Conservation (phyloP, 345 rosid species). For the Populus nigra region DNA sequence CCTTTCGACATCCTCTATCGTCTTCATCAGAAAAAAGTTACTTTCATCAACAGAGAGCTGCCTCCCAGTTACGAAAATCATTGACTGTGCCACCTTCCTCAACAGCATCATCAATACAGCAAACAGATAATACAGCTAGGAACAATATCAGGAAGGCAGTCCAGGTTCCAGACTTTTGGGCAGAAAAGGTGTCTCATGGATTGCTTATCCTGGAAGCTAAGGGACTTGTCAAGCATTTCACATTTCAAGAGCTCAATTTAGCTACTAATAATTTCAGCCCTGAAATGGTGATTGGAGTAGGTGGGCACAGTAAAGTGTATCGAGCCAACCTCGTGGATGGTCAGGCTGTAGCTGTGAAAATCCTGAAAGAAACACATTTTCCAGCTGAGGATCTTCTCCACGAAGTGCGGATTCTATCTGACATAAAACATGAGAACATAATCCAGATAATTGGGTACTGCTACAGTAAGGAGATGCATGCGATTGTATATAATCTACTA, state of each 20-base stretch:
- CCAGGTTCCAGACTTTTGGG: conserved; percentile 8
- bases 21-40: conserved; percentile 7
- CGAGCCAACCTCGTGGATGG: conserved; percentile 27
- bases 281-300: conserved; percentile 33
- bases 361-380: conserved; percentile 23
- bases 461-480: conserved; percentile 23
- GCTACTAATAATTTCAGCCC: conserved; percentile 32
- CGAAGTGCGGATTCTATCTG: conserved; percentile 35
- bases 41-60: background rate
- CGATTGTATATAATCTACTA: conserved; percentile 36
- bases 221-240: conserved; percentile 22
- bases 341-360: conserved; percentile 37
- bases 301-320: conserved; percentile 33
- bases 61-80: conserved; percentile 24
- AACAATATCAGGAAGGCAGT: conserved; percentile 1
- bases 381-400: conserved; percentile 34
- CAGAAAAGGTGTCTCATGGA: conserved; percentile 12
- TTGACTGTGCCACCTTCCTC: conserved; percentile 22
- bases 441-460: conserved; percentile 38
- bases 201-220: conserved; percentile 6
- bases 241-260: conserved; percentile 19
- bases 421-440: conserved; percentile 30
- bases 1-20: conserved; percentile 9
- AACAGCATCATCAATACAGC: conserved; percentile 6
- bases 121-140: background rate